Percentiles rank a stretch among this genome's conserved stretches.
phyloP scores from a whole-genome alignment of 495 filamentous ascomycete genomes.

The Neurospora discreta region DNA sequence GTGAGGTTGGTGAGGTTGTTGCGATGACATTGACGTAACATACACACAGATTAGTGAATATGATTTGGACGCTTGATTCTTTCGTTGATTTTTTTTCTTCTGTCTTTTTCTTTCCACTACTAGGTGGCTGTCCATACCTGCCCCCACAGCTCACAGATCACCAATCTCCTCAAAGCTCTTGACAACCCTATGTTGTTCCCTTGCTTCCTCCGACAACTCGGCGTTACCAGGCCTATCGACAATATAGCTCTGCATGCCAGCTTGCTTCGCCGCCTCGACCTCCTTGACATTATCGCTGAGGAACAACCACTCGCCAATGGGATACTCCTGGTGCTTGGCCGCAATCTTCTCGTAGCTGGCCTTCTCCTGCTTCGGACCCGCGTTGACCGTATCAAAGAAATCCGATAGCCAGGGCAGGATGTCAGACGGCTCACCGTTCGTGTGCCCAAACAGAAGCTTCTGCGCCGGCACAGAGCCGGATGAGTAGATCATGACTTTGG shows the following conservation, averaged over 20 bases:
- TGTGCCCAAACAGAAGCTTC: constrained; percentile 58
- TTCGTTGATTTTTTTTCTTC: too few species aligned
- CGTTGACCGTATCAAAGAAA: constrained; percentile 64
- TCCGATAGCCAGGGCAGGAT: constrained; percentile 41
- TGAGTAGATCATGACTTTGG: constrained; percentile 56
- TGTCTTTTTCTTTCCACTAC: neutral
- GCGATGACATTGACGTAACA: neutral
- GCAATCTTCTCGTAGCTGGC: constrained; percentile 51
- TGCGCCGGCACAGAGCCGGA: constrained; percentile 61
- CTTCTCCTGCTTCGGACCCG: constrained; percentile 53
- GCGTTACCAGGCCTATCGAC: constrained; percentile 56
- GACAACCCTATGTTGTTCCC: constrained; percentile 30
- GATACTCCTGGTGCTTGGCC: constrained; percentile 27
- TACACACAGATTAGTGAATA: neutral
- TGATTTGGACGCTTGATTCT: neutral
- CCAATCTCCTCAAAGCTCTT: constrained; percentile 33
- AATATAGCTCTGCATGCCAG: constrained; percentile 50
- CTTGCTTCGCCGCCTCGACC: constrained; percentile 50
- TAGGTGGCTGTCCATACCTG: neutral
- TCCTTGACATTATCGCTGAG: constrained; percentile 62
- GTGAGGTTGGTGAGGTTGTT: neutral
- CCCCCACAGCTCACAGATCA: neutral
- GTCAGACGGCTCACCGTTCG: constrained; percentile 44
- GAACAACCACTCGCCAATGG: constrained; percentile 45
- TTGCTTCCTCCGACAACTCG: constrained; percentile 35